These are phyloP conservation scores for Microthyrium microscopicum DNA, from an alignment of 2,329 filamentous ascomycete species.

Conservation along the genomic window DNA sequence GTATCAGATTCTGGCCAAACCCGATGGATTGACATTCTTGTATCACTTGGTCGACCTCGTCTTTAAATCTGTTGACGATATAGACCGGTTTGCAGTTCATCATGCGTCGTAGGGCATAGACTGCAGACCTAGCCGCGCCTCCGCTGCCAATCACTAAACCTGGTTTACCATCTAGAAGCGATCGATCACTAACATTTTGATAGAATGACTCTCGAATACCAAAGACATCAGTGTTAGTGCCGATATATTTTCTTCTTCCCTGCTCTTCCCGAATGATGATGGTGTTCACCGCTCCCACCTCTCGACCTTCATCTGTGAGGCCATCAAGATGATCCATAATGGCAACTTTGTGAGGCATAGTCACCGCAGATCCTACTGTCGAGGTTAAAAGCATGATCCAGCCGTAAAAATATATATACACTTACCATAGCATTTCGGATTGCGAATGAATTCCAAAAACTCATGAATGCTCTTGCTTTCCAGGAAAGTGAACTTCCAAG, in stretches of 20 bases:
- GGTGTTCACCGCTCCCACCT: conserved; percentile 67
- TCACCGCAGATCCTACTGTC: conserved; percentile 47
- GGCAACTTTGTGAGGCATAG: conserved; percentile 70
- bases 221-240: conserved; percentile 68
- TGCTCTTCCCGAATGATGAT: conserved; percentile 44
- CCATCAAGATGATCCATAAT: conserved; percentile 60
- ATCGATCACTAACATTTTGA: conserved; percentile 25
- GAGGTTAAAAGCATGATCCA: not conserved
- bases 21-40: conserved; percentile 43
- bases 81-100: conserved; percentile 54
- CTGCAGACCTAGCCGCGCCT: conserved; percentile 59
- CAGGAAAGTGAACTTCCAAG: conserved; percentile 35
- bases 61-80: conserved; percentile 55
- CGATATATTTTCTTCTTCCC: conserved; percentile 40
- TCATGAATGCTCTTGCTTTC: conserved; percentile 27
- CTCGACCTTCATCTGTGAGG: conserved; percentile 53
- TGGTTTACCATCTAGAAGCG: conserved; percentile 39
- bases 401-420: not conserved
- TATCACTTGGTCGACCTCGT: conserved; percentile 51
- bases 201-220: conserved; percentile 59
- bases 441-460: conserved; percentile 32
- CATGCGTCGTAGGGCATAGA: conserved; percentile 58
- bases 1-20: conserved; percentile 42
- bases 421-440: conserved; percentile 46
- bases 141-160: conserved; percentile 63